Base-by-base conservation (phyloP, 176 grass and related monocot genomes). In the Oryza meridionalis region DNA sequence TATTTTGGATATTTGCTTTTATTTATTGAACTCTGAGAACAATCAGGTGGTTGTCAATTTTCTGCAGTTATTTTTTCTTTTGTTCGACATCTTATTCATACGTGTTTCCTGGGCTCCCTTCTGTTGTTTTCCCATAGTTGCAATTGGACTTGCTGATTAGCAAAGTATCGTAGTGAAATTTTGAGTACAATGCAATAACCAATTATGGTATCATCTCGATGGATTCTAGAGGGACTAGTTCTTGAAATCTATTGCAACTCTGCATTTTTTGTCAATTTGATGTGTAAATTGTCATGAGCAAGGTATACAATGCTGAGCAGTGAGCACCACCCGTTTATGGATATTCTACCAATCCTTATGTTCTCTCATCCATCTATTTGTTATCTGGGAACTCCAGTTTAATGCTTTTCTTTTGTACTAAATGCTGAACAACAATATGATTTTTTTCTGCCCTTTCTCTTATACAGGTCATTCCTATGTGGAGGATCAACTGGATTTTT, bases 401-500 rank as follows among this genome's bases (percentile, higher is more conserved):
- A 74, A 68, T 83, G 26, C 38, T 24, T 29, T 13, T 15, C 51
- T 79, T 32, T 62, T 62, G 58, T 24, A 24, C 17, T 22, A 19
- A 61, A 61, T 62, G 58, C n/a, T 62, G 19, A 4, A 62, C n/a
- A 75, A 71, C 53, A 62, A 38, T 31, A 62, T 15, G 9, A 75
- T 40, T 16, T 13, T 9, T 10, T 64, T 70, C 2, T 83, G 29
- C 55, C n/a, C 47, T 51, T 79, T 73, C 42, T 70, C 29, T 79
- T 21, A 75, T 81, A 76, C 84, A 98, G 96, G 91, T 90, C 96
- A 68, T 98, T 95, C 84, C 53, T 98, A 21, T 93, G 93, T 14
- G 96, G 96, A 70, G 96, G 96, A 84, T 95, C 96, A 77, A 95
- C 92, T 77, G 96, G 96, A 21, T 77, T 98, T 70, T 98, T 98